Evolutionary conservation across 2,329 filamentous ascomycete species (phyloP).

Genomic region (Sordariomycetes sp.): DNA sequence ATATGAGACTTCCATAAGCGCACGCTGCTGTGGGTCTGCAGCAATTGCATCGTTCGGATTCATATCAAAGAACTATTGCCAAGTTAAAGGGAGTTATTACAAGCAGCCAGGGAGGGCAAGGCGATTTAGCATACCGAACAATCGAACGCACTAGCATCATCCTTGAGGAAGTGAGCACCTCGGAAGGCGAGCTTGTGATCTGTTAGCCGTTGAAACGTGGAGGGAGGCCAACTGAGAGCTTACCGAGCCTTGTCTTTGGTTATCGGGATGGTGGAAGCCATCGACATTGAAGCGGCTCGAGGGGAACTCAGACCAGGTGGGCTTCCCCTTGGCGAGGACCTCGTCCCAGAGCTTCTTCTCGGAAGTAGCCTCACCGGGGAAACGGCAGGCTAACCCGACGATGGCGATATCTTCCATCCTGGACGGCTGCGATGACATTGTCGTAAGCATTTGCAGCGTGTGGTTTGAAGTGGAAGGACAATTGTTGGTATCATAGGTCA

Average conservation of each 20-base stretch:
- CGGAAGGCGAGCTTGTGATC: slow-evolving; percentile 1
- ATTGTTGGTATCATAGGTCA: not conserved
- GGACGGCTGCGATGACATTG: not conserved
- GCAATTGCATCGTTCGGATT: slow-evolving; percentile 10
- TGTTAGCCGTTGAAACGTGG: not conserved
- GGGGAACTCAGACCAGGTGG: slow-evolving; percentile 24
- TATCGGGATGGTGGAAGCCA: slow-evolving; percentile 19
- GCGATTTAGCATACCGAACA: not conserved
- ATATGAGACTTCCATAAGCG: slow-evolving; percentile 13
- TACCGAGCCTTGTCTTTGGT: slow-evolving; percentile 2
- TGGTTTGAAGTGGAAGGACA: not conserved
- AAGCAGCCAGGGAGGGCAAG: not conserved
- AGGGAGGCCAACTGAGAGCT: not conserved
- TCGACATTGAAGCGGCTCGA: slow-evolving; percentile 30
- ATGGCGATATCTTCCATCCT: slow-evolving; percentile 20
- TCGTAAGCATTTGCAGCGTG: not conserved
- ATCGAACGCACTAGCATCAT: slow-evolving; percentile 13
- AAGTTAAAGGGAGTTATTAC: not conserved
- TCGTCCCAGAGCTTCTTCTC: slow-evolving; percentile 28
- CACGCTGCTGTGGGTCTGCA: slow-evolving; percentile 15
- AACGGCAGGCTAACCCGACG: slow-evolving; percentile 31
- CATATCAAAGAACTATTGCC: slow-evolving; percentile 11
- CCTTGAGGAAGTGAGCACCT: slow-evolving; percentile 14
- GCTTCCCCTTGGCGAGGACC: slow-evolving; percentile 14
- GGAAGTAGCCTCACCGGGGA: slow-evolving; percentile 26